Conservation (phyloP, 2,329 filamentous ascomycete genomes). For the Blastomyces gilchristii region DNA sequence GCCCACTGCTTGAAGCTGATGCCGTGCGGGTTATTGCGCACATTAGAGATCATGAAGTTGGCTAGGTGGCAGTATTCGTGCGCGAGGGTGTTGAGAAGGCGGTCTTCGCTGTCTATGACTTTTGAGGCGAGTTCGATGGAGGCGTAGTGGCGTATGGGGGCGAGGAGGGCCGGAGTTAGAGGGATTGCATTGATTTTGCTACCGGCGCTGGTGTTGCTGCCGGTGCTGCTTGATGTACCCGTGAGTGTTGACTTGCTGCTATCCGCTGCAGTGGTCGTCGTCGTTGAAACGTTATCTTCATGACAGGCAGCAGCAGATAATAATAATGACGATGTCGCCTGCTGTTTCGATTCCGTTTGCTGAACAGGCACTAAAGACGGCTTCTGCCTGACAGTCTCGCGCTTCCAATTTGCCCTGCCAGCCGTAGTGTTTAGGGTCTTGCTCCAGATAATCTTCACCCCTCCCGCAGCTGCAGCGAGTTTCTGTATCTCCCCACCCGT, state of each 20-base stretch:
- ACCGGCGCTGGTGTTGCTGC: neutral
- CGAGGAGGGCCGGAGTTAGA: slow-evolving; percentile 13
- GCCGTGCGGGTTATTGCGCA: slow-evolving; percentile 70
- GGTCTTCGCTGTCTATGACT: slow-evolving; percentile 66
- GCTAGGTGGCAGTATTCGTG: slow-evolving; percentile 95
- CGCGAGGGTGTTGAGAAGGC: slow-evolving; percentile 80
- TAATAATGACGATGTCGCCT: neutral
- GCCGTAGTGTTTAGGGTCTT: slow-evolving; percentile 54
- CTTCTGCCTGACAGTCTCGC: slow-evolving; percentile 32
- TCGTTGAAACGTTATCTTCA: neutral
- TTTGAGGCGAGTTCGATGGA: slow-evolving; percentile 82
- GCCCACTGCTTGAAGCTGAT: slow-evolving; percentile 70
- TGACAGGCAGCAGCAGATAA: neutral
- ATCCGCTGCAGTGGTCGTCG: neutral
- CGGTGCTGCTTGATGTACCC: neutral
- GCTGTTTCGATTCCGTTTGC: neutral
- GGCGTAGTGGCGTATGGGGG: slow-evolving; percentile 46
- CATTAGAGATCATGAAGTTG: slow-evolving; percentile 75
- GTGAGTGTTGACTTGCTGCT: neutral
- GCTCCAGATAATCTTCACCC: slow-evolving; percentile 51
- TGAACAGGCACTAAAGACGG: neutral
- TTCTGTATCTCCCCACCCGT: slow-evolving; percentile 39
- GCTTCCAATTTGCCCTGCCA: slow-evolving; percentile 59
- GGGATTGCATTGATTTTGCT: neutral
- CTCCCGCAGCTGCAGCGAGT: slow-evolving; percentile 44